Conservation (phyloP, 2,329 filamentous ascomycete species). For the Microcyclospora pomicola region DNA sequence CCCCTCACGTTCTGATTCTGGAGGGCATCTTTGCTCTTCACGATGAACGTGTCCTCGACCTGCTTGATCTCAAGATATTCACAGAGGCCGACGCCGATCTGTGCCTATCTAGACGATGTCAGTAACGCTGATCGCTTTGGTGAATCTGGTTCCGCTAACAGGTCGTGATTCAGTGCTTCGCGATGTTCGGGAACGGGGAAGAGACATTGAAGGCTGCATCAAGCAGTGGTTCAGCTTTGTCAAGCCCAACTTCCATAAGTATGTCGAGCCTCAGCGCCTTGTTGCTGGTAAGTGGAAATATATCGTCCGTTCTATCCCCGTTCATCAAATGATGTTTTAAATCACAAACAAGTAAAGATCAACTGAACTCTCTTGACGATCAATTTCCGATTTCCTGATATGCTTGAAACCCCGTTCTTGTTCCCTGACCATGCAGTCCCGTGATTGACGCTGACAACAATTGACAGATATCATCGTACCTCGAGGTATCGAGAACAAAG, state of each 20-base stretch:
- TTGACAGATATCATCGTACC: conserved; percentile 75
- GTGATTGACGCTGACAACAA: conserved; percentile 6
- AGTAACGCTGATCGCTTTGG: conserved; percentile 47
- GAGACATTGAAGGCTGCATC: conserved; percentile 88
- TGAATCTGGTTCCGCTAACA: conserved; percentile 28
- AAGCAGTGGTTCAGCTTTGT: conserved; percentile 97
- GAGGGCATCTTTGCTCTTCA: conserved; percentile 95
- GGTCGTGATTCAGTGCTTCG: conserved; percentile 49
- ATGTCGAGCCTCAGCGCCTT: conserved; percentile 79
- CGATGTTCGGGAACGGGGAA: conserved; percentile 76
- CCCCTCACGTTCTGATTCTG: conserved; percentile 84
- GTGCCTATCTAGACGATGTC: conserved; percentile 77
- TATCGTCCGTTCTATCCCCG: conserved; percentile 1
- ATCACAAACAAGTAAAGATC: conserved; percentile 24
- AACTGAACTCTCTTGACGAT: conserved; percentile 25
- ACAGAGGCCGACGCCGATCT: conserved; percentile 93
- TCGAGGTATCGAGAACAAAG: conserved; percentile 83
- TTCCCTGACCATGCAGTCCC: neutral
- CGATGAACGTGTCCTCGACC: conserved; percentile 67
- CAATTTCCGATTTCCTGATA: conserved; percentile 26
- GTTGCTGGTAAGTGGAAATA: conserved; percentile 51
- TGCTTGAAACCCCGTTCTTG: conserved; percentile 2
- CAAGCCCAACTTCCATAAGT: conserved; percentile 93
- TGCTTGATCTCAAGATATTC: conserved; percentile 95
- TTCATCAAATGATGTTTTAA: conserved; percentile 21